Conservation (phyloP, 371 early-diverging fungal genomes). For the Catenaria anguillulae region DNA sequence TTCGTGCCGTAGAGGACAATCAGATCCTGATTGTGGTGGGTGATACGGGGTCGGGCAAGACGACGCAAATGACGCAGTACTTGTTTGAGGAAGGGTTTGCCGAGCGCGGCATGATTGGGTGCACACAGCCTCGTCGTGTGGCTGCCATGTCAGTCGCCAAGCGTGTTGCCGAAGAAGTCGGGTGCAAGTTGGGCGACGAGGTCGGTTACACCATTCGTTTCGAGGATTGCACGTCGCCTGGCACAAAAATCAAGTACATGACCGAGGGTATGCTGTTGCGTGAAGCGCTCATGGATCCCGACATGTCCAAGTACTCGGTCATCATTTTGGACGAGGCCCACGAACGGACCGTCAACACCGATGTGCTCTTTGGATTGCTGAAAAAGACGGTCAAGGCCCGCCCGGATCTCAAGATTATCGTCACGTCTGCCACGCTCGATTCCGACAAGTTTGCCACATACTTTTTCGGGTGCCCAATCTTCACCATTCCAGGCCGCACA, state of each 20-base stretch:
- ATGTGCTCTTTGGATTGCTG: conserved; percentile 92
- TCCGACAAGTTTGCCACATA: conserved; percentile 82
- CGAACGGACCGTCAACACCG: conserved; percentile 95
- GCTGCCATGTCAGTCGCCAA: conserved; percentile 99
- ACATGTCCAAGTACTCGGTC: conserved; percentile 73
- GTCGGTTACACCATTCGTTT: conserved; percentile 98
- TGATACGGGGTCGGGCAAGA: conserved; percentile 98
- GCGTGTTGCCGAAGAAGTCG: conserved; percentile 96
- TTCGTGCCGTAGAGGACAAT: conserved; percentile 71
- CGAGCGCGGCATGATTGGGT: conserved; percentile 74
- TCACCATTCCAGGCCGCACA: conserved; percentile 91
- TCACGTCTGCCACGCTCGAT: conserved; percentile 94
- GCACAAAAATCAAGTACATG: conserved; percentile 91
- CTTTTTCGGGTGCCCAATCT: conserved; percentile 70
- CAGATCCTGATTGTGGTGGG: conserved; percentile 88
- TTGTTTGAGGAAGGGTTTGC: conserved; percentile 86
- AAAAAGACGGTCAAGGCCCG: conserved; percentile 70
- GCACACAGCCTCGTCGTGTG: conserved; percentile 99
- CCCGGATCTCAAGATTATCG: conserved; percentile 81
- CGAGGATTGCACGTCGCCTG: conserved; percentile 88
- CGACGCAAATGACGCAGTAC: conserved; percentile 99
- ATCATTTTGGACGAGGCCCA: conserved; percentile 99
- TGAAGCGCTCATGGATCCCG: conserved; percentile 83
- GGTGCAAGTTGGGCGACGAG: conserved; percentile 81
- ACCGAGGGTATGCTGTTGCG: conserved; percentile 98